Base-by-base conservation (phyloP, 2,329 filamentous ascomycete species). In the Mollisiaceae sp. region DNA sequence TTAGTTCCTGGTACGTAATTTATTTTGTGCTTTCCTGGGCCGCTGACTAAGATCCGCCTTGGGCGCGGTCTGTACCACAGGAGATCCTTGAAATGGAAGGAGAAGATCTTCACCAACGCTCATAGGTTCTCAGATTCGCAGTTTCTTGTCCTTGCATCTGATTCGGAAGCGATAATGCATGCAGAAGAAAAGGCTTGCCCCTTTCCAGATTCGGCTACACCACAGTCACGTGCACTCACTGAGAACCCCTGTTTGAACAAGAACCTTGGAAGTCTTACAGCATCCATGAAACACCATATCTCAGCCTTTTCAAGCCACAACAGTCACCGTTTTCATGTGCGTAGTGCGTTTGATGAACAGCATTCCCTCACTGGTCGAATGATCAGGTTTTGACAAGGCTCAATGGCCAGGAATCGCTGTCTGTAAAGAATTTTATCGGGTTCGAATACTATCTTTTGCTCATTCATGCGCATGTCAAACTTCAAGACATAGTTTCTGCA, bases 1-100 rank as follows among this genome's bases (percentile, higher is more conserved):
- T 18, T 4, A 18, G 9, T 54, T 54, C 27, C 24, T 54, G 50
- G 50, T 54, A 54, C 50, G 50, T 54, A 54, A 54, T 32, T 35
- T 32, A 54, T 54, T 52, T 50, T 50, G 45, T n/a, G 6, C 50
- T 22, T 9, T 2, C 3, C 12, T 18, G 27, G n/a, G 50, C 3
- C 8, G 50, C 22, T 54, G 50, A 54, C 50, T 54, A 54, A 54
- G 50, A 27, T 6, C 8, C 27, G 22, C 50, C 14, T 15, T 35
- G 22, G 24, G 22, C 14, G 27, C 14, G 12, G 11, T 54, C 8
- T 54, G 50, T 15, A 27, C 50, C 50, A 32, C 22, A 35, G 50
- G 27, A 15, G 11, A 54, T 47, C 50, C 14, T 32, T 35, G 2
- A 8, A 54, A 3, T 32, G 18, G 50, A 35, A 54, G 50, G 4